Percentiles rank a stretch among this genome's conserved stretches.
phyloP scores from a whole-genome alignment of 768 basidiomycete species.

The Leccinum imitatum region DNA sequence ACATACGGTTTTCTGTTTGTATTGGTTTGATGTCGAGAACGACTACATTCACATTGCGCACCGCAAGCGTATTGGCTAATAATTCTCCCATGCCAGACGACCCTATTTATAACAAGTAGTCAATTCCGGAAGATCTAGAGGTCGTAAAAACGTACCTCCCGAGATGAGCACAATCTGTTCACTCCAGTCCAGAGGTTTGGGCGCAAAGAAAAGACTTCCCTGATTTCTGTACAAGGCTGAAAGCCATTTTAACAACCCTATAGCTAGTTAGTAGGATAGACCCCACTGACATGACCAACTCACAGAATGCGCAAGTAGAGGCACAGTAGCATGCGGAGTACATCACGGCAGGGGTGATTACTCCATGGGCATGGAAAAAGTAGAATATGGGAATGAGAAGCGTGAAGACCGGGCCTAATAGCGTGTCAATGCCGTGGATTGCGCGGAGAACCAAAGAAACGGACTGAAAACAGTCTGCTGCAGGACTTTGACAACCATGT shows the following conservation, averaged over 20 bases:
- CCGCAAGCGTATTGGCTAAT: constrained; percentile 83
- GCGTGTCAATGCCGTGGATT: constrained; percentile 6
- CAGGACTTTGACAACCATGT: constrained; percentile 77
- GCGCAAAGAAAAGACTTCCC: constrained; percentile 59
- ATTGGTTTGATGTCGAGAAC: constrained; percentile 85
- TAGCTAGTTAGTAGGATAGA: constrained; percentile 7
- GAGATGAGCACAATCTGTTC: constrained; percentile 90
- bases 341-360: constrained; percentile 52
- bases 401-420: constrained; percentile 79
- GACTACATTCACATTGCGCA: constrained; percentile 77
- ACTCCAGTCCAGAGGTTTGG: constrained; percentile 72
- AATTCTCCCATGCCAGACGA: constrained; percentile 88
- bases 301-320: constrained; percentile 66
- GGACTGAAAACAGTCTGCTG: constrained; percentile 76
- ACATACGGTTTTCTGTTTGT: constrained; percentile 71
- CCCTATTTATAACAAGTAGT: constrained; percentile 44
- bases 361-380: constrained; percentile 62
- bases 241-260: constrained; percentile 71
- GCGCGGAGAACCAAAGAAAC: constrained; percentile 23
- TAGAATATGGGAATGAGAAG: constrained; percentile 78
- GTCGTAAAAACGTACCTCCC: constrained; percentile 58
- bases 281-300: constrained; percentile 30
- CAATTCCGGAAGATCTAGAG: not conserved
- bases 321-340: constrained; percentile 54
- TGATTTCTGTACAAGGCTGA: constrained; percentile 77